These are phyloP conservation scores for Xylariaceae sp. DNA, from an alignment of 2,329 filamentous ascomycete species.

Conservation along the genomic window DNA sequence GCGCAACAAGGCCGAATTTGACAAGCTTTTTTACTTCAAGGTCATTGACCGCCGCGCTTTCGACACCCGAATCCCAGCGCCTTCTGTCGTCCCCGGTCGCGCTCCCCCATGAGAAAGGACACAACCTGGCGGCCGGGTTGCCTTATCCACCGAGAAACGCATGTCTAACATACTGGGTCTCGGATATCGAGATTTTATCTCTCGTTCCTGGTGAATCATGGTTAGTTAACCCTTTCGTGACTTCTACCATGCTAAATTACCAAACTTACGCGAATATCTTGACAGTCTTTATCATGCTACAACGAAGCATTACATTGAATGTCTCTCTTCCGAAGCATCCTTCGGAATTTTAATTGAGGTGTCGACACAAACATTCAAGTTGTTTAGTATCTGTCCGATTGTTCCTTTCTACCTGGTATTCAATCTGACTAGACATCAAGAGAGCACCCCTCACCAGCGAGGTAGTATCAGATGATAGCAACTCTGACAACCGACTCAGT, in stretches of 20 bases:
- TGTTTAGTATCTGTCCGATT: neutral
- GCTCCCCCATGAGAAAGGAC: conserved; percentile 4
- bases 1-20: conserved; percentile 61
- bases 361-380: neutral
- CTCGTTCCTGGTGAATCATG: neutral
- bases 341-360: neutral
- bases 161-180: neutral
- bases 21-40: conserved; percentile 78
- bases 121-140: no score
- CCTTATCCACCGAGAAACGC: neutral
- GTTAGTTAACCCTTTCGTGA: neutral
- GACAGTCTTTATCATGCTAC: neutral
- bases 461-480: neutral
- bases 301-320: neutral
- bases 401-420: neutral
- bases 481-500: neutral
- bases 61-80: conserved; percentile 29
- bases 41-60: conserved; percentile 50
- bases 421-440: neutral
- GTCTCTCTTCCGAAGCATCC: neutral
- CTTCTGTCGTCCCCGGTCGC: conserved; percentile 16
- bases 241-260: neutral
- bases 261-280: neutral
- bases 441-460: neutral
- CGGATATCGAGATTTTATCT: neutral